Percentiles rank a stretch among this genome's conserved stretches.
These are phyloP conservation scores for Astrocystis sublimbata DNA, from an alignment of 495 filamentous ascomycete genomes.

Conservation along the genomic window DNA sequence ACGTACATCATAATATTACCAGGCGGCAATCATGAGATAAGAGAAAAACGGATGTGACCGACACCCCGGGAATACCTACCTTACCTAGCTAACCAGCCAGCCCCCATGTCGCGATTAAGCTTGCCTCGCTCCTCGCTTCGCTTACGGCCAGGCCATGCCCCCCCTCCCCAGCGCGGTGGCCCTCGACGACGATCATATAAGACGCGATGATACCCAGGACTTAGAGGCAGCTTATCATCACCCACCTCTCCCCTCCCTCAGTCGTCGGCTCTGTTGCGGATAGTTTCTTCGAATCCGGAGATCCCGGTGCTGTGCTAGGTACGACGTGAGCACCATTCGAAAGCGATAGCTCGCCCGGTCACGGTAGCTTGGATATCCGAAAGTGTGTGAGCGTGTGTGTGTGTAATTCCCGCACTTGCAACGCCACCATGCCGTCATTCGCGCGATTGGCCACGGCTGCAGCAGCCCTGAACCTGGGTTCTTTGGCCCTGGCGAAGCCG, in stretches of 20 bases:
- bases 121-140: too few relatives aligned
- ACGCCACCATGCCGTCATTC: conserved; percentile 27
- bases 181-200: conserved; percentile 11
- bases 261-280: background rate
- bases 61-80: too few relatives aligned
- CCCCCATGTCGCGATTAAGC: conserved; percentile 13
- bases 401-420: background rate
- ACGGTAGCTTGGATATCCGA: too few relatives aligned
- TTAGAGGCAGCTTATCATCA: background rate
- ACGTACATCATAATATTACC: too few relatives aligned
- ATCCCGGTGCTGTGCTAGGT: background rate
- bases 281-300: background rate
- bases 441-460: conserved; percentile 18
- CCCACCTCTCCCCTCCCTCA: too few relatives aligned
- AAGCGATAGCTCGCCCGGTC: background rate
- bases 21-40: too few relatives aligned
- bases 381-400: too few relatives aligned
- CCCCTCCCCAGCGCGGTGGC: background rate
- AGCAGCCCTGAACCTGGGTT: conserved; percentile 23
- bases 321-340: background rate
- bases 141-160: conserved; percentile 6
- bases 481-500: conserved; percentile 18
- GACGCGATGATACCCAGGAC: conserved; percentile 4
- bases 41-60: too few relatives aligned
- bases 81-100: too few relatives aligned